Conservation (phyloP, 768 basidiomycete genomes). For the Suillus luteus region DNA sequence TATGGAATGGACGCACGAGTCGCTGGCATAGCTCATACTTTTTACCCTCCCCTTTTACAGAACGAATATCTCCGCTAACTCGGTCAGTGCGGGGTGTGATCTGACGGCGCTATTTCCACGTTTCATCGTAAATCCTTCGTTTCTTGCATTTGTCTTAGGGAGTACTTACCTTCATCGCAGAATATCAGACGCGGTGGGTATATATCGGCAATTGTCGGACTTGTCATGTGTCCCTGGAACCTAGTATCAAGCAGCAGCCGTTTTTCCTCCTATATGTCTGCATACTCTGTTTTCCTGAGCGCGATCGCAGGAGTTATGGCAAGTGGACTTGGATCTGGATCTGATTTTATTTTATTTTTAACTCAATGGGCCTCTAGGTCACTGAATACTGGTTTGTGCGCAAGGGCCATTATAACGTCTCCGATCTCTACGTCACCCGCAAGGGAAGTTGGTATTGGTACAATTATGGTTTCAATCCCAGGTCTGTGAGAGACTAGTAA, state of each 20-base stretch:
- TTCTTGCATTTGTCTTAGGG: not conserved
- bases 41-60: not conserved
- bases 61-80: conserved; percentile 77
- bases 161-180: conserved; percentile 28
- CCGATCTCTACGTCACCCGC: conserved; percentile 60
- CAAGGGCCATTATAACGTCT: conserved; percentile 61
- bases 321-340: not conserved
- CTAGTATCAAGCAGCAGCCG: conserved; percentile 65
- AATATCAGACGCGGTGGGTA: conserved; percentile 82
- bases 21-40: conserved; percentile 21
- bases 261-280: conserved; percentile 76
- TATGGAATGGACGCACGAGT: not conserved
- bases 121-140: conserved; percentile 50
- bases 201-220: conserved; percentile 68
- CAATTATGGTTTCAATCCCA: conserved; percentile 66
- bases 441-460: conserved; percentile 71
- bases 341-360: no score
- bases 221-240: conserved; percentile 74
- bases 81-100: conserved; percentile 76
- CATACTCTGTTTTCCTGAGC: conserved; percentile 75
- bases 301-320: conserved; percentile 82
- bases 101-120: conserved; percentile 72
- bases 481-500: conserved; percentile 35
- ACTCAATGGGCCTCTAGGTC: conserved; percentile 41
- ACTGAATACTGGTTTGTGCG: conserved; percentile 73